Base-by-base conservation (phyloP, 2,329 filamentous ascomycete genomes). In the Alternaria triticimaculans region DNA sequence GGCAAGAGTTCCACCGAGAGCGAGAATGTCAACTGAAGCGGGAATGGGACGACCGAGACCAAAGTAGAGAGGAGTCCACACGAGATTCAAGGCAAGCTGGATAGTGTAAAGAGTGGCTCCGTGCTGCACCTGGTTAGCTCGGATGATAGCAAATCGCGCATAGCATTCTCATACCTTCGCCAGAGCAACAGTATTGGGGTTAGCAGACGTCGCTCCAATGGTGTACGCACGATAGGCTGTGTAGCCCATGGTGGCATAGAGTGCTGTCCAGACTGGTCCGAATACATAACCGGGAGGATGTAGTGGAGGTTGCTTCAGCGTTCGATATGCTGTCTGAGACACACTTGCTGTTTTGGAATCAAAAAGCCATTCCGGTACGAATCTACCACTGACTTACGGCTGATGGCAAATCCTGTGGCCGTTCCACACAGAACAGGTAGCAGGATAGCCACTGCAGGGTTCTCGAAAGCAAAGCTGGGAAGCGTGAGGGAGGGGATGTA, bases 1-100 rank as follows among this genome's bases (percentile, higher is more conserved):
- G 7, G 86, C 87, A 15, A 75, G 68, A 51, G 92, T 92, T 28
- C 90, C 83, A 9, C 91, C 93, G 1, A 97, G 84, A 0, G 89
- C 86, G 26, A 92, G 81, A 55, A 97, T 90, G 77, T 97, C 92
- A 26, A 86, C 86, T 7, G 92, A 88, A 4, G 94, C 94, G 75
- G 89, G 87, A 56, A 90, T 85, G 1, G 94, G 93, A 15, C 88
- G 87, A 68, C 90, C 89, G 55, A 90, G 76, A n/a, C 87, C 86
- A 77, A 97, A 97, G 86, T 97, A 97, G 11, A 97, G 86, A 12
- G 95, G 95, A 87, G 94, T 97, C 93, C 93, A 98, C 58, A 90
- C 80, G 28, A 97, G 84, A 79, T 97, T 97, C 55, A 97, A 85
- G 11, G 87, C 92, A 7, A 97, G 89, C 81, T 97, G 94, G 63